Conservation (phyloP, 768 basidiomycete genomes). For the Dioszegia crocea region DNA sequence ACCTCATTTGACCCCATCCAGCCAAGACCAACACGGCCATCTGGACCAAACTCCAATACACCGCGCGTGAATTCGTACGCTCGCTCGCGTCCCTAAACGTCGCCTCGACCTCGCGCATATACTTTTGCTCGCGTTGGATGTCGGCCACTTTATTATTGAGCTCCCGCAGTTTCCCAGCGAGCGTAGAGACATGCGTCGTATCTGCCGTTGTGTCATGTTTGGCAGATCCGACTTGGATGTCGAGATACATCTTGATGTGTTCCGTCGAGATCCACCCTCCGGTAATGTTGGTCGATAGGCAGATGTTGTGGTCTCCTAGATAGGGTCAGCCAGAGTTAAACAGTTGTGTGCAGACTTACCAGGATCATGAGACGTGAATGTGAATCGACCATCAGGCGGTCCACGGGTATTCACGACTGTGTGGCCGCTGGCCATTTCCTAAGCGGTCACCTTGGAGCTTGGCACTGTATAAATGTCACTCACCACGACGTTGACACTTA, state of each 20-base stretch:
- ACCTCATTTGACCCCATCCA: conserved; percentile 87
- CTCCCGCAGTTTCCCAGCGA: conserved; percentile 66
- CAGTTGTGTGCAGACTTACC: conserved; percentile 19
- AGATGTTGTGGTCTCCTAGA: conserved; percentile 89
- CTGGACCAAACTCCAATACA: conserved; percentile 91
- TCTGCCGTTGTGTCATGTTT: conserved; percentile 63
- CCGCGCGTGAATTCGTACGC: conserved; percentile 79
- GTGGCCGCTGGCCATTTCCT: conserved; percentile 84
- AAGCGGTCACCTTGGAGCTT: conserved; percentile 2
- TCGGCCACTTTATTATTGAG: conserved; percentile 90
- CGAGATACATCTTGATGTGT: conserved; percentile 91
- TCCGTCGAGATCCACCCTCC: conserved; percentile 68
- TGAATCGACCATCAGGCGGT: conserved; percentile 83
- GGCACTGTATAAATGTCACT: conserved; percentile 3
- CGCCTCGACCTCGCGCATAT: conserved; percentile 91
- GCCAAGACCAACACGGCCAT: conserved; percentile 77
- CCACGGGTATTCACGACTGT: conserved; percentile 84
- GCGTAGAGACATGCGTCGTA: conserved; percentile 45
- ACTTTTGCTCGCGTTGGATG: conserved; percentile 91
- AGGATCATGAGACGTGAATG: conserved; percentile 93
- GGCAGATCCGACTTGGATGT: conserved; percentile 83
- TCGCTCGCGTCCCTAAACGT: conserved; percentile 87
- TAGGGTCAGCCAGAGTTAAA: not conserved
- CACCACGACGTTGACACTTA: conserved; percentile 86
- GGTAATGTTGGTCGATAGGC: conserved; percentile 86